phyloP scores from a whole-genome alignment of 352 stramenopile genomes.

The Phytophthora litchii region DNA sequence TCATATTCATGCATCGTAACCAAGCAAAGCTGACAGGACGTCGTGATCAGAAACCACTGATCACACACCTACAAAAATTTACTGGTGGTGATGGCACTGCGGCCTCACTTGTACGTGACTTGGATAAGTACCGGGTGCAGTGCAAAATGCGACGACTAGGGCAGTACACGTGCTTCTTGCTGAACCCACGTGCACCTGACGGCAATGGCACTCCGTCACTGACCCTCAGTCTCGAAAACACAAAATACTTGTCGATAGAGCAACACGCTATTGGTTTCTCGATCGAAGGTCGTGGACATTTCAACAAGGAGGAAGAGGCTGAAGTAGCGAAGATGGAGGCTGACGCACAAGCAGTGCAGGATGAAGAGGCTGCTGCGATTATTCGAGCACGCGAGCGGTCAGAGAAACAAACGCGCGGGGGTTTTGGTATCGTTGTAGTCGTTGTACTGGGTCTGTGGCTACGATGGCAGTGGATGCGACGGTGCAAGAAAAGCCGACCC shows the following conservation, averaged over 20 bases:
- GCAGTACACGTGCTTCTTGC: conserved; percentile 69
- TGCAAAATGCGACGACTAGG: conserved; percentile 64
- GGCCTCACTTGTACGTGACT: conserved; percentile 48
- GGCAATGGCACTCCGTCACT: conserved; percentile 53
- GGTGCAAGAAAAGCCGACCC: conserved; percentile 26
- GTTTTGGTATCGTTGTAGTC: conserved; percentile 29
- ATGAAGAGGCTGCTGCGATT: conserved; percentile 37
- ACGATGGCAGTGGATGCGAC: conserved; percentile 38
- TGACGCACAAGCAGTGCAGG: conserved; percentile 43
- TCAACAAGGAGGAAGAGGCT: conserved; percentile 60
- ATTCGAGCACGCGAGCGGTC: conserved; percentile 28
- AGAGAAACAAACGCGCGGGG: conserved; percentile 24
- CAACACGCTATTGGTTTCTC: conserved; percentile 81
- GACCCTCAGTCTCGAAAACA: conserved; percentile 62
- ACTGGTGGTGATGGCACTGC: conserved; percentile 67
- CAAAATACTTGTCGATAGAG: conserved; percentile 60
- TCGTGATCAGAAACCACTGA: conserved; percentile 56
- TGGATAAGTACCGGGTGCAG: conserved; percentile 79
- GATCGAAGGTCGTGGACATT: conserved; percentile 68
- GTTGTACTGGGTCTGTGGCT: conserved; percentile 35
- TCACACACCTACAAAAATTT: conserved; percentile 84
- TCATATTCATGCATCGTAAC: conserved; percentile 87
- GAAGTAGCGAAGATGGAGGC: conserved; percentile 60
- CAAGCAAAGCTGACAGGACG: conserved; percentile 76
- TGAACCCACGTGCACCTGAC: conserved; percentile 50